Evolutionary conservation across 371 early-diverging fungal genomes (phyloP).

Genomic region (Mucor indicus): DNA sequence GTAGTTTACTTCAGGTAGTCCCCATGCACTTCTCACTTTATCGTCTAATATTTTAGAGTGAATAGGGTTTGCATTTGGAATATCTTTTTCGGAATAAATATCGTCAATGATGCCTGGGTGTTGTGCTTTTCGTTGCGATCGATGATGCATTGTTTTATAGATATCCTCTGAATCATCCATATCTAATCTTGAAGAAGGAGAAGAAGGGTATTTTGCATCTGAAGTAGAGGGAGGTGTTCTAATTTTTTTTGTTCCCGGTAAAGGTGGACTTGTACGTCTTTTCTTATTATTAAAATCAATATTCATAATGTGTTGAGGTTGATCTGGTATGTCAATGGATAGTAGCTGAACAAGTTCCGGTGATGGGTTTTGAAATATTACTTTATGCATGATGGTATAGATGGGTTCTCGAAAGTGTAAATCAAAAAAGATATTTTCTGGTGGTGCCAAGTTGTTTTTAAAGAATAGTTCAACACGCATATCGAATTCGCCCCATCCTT

Average conservation of each 20-base stretch:
- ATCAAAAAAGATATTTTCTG: constrained; percentile 57
- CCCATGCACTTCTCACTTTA: constrained; percentile 33
- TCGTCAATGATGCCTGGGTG: constrained; percentile 18
- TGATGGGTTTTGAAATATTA: constrained; percentile 32
- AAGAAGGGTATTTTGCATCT: constrained; percentile 8
- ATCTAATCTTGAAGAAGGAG: constrained; percentile 1
- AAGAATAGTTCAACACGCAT: constrained; percentile 60
- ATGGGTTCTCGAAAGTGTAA: constrained; percentile 57
- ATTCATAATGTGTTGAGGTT: background rate
- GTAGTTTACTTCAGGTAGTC: constrained; percentile 34
- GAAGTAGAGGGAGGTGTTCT: constrained; percentile 10
- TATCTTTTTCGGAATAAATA: constrained; percentile 36
- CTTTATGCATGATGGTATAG: constrained; percentile 47
- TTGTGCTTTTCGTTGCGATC: background rate
- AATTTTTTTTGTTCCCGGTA: background rate
- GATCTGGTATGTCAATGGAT: constrained; percentile 1
- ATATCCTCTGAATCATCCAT: constrained; percentile 7
- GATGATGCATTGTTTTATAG: constrained; percentile 1
- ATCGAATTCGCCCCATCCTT: constrained; percentile 78
- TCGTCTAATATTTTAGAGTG: constrained; percentile 28
- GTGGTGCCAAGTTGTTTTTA: constrained; percentile 40
- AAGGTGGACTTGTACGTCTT: constrained; percentile 15
- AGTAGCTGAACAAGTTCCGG: constrained; percentile 21
- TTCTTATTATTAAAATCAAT: constrained; percentile 13
- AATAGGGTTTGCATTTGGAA: constrained; percentile 28